Base-by-base conservation (phyloP, 331 rosid genomes). In the Spiraea crenata region DNA sequence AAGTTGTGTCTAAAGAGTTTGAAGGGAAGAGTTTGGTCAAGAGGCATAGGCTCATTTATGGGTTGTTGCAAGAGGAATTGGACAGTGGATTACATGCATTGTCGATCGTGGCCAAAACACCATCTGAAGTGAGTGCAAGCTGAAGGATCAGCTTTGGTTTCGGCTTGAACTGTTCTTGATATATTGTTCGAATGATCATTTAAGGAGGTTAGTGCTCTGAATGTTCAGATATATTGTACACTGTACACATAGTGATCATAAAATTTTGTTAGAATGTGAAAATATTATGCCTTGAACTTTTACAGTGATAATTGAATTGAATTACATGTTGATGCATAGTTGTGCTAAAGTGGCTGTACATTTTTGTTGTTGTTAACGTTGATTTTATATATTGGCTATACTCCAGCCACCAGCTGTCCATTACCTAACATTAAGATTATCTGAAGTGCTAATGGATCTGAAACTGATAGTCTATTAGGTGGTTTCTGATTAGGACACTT, bases 11-110 rank as follows among this genome's bases (percentile, higher is more conserved):
- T 31, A 13, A 76, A 40, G 88, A 75, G 74, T 92, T 92, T 73
- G 89, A 86, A 83, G 95, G 98, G 81, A 89, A 87, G 84, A 92
- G 98, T 74, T 82, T 83, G 60, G 90, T 92, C 50, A 92, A 90
- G 81, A 88, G 96, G 84, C 98, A 90, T 67, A 86, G 98, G 77
- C 87, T 90, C 42, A 78, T 92, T n/a, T 90, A 92, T 74, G 64
- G 46, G 12, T 65, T 92, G 67, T 80, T 92, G 80, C 93, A 90
- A 74, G 93, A 86, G 56, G 98, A 90, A 76, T 82, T 92, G 85
- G 80, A 86, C 58, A 76, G 86, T 85, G 98, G 95, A 55, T 60
- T 92, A 3, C 96, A 92, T 31, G 96, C 96, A 12, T 68, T 92
- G 77, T 86, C 98, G 5, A 90, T 92, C 11, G 88, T 85, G 70